These are phyloP conservation scores for Blepharisma japonicum DNA, from an alignment of 73 alveolate genomes.

Conservation along the genomic window DNA sequence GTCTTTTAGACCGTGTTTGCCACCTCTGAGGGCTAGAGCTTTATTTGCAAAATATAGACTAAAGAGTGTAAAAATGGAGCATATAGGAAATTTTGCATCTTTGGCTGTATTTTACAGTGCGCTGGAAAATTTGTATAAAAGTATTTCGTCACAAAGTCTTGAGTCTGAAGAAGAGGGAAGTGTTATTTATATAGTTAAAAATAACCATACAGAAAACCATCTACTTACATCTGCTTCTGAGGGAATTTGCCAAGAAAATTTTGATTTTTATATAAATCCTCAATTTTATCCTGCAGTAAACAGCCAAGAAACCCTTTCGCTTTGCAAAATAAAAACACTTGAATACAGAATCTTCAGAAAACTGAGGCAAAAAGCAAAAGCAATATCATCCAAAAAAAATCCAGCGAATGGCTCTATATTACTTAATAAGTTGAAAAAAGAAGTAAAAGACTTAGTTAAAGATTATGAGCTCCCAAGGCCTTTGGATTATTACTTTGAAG, in stretches of 20 bases:
- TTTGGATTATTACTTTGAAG: constrained; percentile 47
- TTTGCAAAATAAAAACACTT: constrained; percentile 72
- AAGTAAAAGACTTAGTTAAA: constrained; percentile 47
- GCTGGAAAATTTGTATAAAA: constrained; percentile 49
- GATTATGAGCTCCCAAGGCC: constrained; percentile 59
- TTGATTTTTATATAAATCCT: neutral
- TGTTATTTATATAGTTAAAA: constrained; percentile 63
- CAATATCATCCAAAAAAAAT: neutral
- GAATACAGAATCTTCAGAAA: constrained; percentile 86
- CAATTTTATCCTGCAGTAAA: neutral
- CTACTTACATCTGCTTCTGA: neutral
- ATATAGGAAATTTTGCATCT: constrained; percentile 58
- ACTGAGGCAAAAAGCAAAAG: constrained; percentile 82
- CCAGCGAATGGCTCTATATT: too few relatives aligned
- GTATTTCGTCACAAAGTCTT: constrained; percentile 66
- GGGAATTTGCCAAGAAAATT: too few relatives aligned
- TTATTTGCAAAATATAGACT: constrained; percentile 63
- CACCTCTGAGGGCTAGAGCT: too few relatives aligned
- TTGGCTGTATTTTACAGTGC: constrained; percentile 59
- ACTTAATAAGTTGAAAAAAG: constrained; percentile 49
- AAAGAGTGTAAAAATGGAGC: constrained; percentile 61
- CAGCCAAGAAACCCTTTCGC: too few relatives aligned
- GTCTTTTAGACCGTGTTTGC: too few relatives aligned
- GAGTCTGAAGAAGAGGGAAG: constrained; percentile 85
- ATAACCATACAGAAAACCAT: too few relatives aligned